Evolutionary conservation across 805 yeast species (phyloP).

Genomic region (Kregervanrija delftensis): DNA sequence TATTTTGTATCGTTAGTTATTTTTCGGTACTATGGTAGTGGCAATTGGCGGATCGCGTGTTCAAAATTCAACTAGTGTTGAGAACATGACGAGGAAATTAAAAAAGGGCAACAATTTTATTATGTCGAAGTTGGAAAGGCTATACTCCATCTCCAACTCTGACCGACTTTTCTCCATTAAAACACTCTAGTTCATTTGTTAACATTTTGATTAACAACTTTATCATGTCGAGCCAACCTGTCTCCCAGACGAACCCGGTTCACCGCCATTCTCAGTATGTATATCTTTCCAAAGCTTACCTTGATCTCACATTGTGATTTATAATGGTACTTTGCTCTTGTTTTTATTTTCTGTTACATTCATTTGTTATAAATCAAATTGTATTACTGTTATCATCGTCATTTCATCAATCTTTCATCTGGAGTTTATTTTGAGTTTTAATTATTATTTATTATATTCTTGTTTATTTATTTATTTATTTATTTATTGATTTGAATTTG

Average conservation of each 20-base stretch:
- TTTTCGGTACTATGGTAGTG: not conserved
- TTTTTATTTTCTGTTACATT: not conserved
- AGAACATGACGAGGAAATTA: no score
- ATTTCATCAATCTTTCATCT: no score
- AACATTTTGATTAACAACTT: no score
- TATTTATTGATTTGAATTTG: no score
- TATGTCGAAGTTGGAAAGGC: no score
- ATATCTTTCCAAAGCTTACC: not conserved
- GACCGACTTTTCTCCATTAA: not conserved
- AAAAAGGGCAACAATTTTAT: no score
- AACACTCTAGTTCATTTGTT: not conserved
- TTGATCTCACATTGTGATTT: not conserved
- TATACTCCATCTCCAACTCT: no score
- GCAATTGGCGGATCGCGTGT: not conserved
- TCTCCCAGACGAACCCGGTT: not conserved
- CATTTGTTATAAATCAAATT: not conserved
- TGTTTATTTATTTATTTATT: not conserved
- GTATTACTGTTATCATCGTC: constrained; percentile 1
- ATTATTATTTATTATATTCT: not conserved
- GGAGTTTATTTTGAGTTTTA: no score
- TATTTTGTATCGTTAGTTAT: no score
- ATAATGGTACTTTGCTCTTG: not conserved
- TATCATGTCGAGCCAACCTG: no score
- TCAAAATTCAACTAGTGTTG: no score
- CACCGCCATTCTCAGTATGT: constrained; percentile 7